phyloP scores from a whole-genome alignment of 2,329 filamentous ascomycete species.

The Arthrocladium fulminans region DNA sequence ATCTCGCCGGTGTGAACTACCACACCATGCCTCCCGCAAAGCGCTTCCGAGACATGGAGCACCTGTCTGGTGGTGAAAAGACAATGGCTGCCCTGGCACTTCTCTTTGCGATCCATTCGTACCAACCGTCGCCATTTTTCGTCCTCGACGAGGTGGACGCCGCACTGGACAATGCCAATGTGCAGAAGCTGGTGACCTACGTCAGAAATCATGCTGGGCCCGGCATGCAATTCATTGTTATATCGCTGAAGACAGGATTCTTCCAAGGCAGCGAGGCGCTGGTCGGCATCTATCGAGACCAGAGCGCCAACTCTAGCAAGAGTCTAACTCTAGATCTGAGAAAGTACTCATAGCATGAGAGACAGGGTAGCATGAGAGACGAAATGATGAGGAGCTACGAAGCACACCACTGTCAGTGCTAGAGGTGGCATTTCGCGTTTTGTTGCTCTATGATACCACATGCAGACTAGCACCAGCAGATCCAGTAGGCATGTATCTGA shows the following conservation, averaged over 20 bases:
- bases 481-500: no score
- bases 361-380: not conserved
- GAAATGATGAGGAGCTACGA: no score
- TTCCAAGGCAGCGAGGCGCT: conserved; percentile 96
- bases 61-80: conserved; percentile 93
- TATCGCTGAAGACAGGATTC: conserved; percentile 86
- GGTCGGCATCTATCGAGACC: conserved; percentile 91
- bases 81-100: conserved; percentile 97
- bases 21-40: conserved; percentile 98
- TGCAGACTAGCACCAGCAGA: no score
- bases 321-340: conserved; percentile 93
- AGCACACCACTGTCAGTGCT: no score
- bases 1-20: conserved; percentile 92
- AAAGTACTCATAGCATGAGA: conserved; percentile 16
- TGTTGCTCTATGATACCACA: no score
- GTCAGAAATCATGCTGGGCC: conserved; percentile 88
- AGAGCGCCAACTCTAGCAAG: conserved; percentile 84
- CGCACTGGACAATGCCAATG: conserved; percentile 95
- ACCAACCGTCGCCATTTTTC: conserved; percentile 93
- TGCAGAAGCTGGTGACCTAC: conserved; percentile 92
- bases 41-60: conserved; percentile 98
- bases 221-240: conserved; percentile 99
- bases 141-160: conserved; percentile 97
- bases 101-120: conserved; percentile 92
- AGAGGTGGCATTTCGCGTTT: no score